Conservation (phyloP, 2,329 filamentous ascomycete genomes). For the Fusarium dlaminii region DNA sequence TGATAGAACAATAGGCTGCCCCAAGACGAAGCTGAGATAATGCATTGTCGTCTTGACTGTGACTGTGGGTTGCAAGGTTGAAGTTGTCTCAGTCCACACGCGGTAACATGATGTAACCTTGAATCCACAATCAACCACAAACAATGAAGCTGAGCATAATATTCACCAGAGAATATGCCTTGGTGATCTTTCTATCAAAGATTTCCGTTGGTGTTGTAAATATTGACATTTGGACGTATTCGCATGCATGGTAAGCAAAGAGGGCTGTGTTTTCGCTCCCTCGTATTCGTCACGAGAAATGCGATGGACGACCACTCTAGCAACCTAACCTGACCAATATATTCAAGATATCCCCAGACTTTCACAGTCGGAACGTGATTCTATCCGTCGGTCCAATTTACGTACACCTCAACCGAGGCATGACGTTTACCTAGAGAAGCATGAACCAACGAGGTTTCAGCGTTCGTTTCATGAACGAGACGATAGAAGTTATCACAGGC, state of each 20-base stretch:
- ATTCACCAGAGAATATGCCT: not conserved
- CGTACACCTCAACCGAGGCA: conserved; percentile 3
- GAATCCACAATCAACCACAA: not conserved
- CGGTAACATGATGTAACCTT: conserved; percentile 20
- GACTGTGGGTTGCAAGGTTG: not conserved
- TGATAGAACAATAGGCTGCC: not conserved
- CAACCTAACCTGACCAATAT: not conserved
- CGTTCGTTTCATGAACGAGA: conserved; percentile 8
- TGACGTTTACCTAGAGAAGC: conserved; percentile 9
- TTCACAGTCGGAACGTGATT: not conserved
- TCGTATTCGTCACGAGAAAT: conserved; percentile 19
- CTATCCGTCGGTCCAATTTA: conserved; percentile 8
- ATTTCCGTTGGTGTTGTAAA: not conserved
- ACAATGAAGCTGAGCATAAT: not conserved
- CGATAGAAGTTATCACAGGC: not conserved
- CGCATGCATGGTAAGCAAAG: not conserved
- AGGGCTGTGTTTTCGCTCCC: not conserved
- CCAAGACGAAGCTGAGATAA: conserved; percentile 17
- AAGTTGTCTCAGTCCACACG: conserved; percentile 5
- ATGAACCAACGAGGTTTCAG: conserved; percentile 16
- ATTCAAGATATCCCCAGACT: not conserved
- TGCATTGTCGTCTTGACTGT: conserved; percentile 11
- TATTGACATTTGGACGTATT: not conserved
- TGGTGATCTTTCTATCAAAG: not conserved
- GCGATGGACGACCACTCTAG: not conserved